Base-by-base conservation (phyloP, 345 rosid species). In the Gossypium turneri region DNA sequence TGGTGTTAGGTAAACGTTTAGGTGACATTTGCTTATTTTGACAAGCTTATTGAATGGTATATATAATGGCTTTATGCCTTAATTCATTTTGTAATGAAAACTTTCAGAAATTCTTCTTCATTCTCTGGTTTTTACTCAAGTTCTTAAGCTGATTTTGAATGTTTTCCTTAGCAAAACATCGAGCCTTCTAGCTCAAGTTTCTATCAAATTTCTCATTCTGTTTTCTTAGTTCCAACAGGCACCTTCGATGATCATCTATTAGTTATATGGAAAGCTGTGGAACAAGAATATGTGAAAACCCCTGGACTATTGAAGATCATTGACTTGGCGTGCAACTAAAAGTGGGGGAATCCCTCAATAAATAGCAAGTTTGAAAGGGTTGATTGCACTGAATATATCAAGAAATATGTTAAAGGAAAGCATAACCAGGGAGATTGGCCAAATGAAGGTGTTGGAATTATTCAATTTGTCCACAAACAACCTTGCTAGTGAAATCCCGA, bases 391-490 rank as follows among this genome's bases (percentile, higher is more conserved):
- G 52, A 76, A 80, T 29, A 58, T 80, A 20, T 72, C 74, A 6
- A 51, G 74, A 13, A 80, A 73, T 60, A 50, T 25, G 53, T 52
- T 80, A 29, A 67, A 24, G 0, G 77, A 79, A 60, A 44, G 20
- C 38, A 73, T 80, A 6, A 51, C 64, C 2, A 11, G 7, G 0
- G 47, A 50, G 13, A 80, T 80, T 73, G 79, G 70, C 2, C 65
- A 13, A 51, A 15, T 76, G 22, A 51, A 25, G 2, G 0, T 1
- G 17, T 60, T 76, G 2, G 73, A 80, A 12, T 52, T 71, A 0
- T 71, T 80, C 10, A 74, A 80, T 61, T 45, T 80, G 24, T 80
- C 82, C 0, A 27, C 53, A n/a, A 80, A 80, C 22, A 12, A 20
- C n/a, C 64, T 80, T 27, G 38, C 53, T 10, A 72, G 16, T 47